Evolutionary conservation across 2,329 filamentous ascomycete genomes (phyloP), one percentile per base, ranked within the genome.

Genomic region (Venturia pyrina): DNA sequence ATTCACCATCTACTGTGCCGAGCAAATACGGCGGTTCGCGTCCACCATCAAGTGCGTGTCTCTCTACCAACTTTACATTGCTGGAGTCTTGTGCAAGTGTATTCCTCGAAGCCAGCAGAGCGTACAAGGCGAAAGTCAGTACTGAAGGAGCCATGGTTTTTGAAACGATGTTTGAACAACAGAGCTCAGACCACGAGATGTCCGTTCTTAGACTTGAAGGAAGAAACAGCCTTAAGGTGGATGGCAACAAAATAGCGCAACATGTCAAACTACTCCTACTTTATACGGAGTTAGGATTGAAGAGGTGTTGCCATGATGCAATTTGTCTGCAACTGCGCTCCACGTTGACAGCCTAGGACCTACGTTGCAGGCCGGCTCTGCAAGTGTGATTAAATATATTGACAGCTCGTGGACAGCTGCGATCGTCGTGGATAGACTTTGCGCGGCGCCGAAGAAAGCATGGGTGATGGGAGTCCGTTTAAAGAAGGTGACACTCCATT

Each of bases 281-380:
- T 59, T 59, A 59, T 59, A 59, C 15, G 32, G 53, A 5, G 8
- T 34, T n/a, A 59, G 15, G 32, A 37, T 37, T 34, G 28, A n/a
- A n/a, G 32, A 59, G 53, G n/a, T 37, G 4, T 15, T 5, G 6
- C 19, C 53, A 59, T n/a, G 32, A 37, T 59, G 17, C 53, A 59
- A 59, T 59, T 32, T 59, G 53, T 59, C 53, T 59, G 53, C 53
- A 37, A 59, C 53, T 59, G 32, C n/a, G 28, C 53, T 37, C 53
- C 53, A 59, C 28, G 53, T 37, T 59, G 53, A 37, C 28, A 34
- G 19, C 53, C 53, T 11, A 32, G 50, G 32, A 37, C 24, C 28
- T 59, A 34, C 53, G 53, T n/a, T 59, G 53, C n/a, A 59, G 17
- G 32, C 21, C 28, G 0, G 28, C 8, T 34, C 2, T 59, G 15